Conservation (phyloP, 257 asterid species). For the Plectranthus barbatus region DNA sequence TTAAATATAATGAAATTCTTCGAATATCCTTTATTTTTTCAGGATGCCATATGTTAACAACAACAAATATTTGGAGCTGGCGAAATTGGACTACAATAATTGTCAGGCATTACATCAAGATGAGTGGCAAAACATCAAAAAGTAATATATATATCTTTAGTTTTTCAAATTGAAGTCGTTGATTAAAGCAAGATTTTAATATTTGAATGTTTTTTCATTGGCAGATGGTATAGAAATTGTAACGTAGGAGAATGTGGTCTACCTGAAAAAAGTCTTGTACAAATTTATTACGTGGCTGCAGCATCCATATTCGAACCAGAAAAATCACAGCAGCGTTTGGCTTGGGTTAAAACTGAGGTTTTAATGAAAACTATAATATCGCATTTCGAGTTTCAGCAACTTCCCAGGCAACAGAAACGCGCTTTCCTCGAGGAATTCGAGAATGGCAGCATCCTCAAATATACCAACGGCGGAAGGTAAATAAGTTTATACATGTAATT, state of each 20-base stretch:
- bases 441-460: conserved; percentile 11
- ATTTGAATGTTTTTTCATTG: too few relatives aligned
- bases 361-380: conserved; percentile 34
- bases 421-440: conserved; percentile 38
- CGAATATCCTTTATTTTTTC: too few relatives aligned
- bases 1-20: too few relatives aligned
- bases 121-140: conserved; percentile 65
- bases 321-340: conserved; percentile 41
- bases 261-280: conserved; percentile 29
- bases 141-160: conserved; percentile 34
- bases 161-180: neutral
- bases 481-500: too few relatives aligned
- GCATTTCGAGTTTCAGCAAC: conserved; percentile 21
- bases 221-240: conserved; percentile 57
- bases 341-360: conserved; percentile 70
- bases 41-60: conserved; percentile 82
- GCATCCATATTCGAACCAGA: conserved; percentile 61
- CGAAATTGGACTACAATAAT: conserved; percentile 58
- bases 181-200: neutral
- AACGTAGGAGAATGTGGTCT: conserved; percentile 36
- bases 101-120: conserved; percentile 60
- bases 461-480: conserved; percentile 38
- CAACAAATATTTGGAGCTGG: conserved; percentile 58
- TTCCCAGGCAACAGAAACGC: conserved; percentile 22
- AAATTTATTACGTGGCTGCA: conserved; percentile 41